These are phyloP conservation scores for Stylonectria norvegica DNA, from an alignment of 2,329 filamentous ascomycete species.

Conservation along the genomic window DNA sequence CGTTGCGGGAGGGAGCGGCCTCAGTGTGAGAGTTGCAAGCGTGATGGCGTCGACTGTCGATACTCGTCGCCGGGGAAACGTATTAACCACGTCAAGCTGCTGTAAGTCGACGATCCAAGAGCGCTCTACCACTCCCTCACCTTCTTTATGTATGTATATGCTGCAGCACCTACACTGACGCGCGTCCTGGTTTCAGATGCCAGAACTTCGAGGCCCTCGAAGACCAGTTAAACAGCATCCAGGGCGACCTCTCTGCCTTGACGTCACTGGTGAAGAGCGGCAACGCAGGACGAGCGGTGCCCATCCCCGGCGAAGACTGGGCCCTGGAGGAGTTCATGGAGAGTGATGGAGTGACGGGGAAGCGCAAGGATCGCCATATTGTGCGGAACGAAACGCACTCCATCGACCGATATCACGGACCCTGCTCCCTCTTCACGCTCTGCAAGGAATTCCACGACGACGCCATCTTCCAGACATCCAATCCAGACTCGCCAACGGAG, in stretches of 20 bases:
- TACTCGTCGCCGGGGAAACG: conserved; percentile 29
- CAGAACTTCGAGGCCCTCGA: conserved; percentile 28
- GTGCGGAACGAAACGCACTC: conserved; percentile 17
- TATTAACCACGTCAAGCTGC: conserved; percentile 28
- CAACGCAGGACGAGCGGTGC: conserved; percentile 9
- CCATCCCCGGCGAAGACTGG: conserved; percentile 10
- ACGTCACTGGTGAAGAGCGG: conserved; percentile 24
- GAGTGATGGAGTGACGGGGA: neutral
- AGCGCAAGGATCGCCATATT: conserved; percentile 18
- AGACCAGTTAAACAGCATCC: conserved; percentile 25
- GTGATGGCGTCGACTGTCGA: conserved; percentile 28
- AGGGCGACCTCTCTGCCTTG: conserved; percentile 25
- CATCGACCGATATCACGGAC: conserved; percentile 24
- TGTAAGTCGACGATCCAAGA: too few species aligned
- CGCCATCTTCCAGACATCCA: conserved; percentile 10
- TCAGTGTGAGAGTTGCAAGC: conserved; percentile 28
- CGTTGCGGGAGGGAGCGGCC: conserved; percentile 26
- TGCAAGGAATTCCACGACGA: conserved; percentile 25
- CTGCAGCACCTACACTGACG: too few species aligned
- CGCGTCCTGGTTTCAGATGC: conserved; percentile 19
- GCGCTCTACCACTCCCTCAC: too few species aligned
- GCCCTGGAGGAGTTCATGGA: conserved; percentile 3
- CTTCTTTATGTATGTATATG: too few species aligned
- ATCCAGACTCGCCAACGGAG: conserved; percentile 1
- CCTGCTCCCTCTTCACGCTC: conserved; percentile 23